Conservation (phyloP, 2,329 filamentous ascomycete genomes). For the Fusarium sp. region DNA sequence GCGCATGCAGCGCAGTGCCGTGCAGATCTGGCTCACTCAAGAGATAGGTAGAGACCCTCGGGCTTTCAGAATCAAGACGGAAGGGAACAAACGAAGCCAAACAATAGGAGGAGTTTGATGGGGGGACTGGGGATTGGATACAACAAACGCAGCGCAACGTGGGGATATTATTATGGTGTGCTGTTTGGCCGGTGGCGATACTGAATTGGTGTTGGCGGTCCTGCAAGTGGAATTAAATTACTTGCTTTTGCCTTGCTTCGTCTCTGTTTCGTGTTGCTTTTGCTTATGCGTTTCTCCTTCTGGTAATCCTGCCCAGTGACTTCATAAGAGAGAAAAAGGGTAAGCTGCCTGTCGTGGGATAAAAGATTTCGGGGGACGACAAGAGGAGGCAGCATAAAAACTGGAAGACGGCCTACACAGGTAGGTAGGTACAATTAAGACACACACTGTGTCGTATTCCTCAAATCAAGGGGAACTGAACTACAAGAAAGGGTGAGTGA, state of each 20-base stretch:
- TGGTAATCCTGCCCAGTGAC: constrained; percentile 30
- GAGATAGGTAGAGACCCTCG: constrained; percentile 10
- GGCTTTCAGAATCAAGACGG: constrained; percentile 20
- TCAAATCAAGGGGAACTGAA: constrained; percentile 23
- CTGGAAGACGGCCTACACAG: neutral
- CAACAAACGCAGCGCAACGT: constrained; percentile 26
- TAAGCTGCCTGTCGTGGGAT: constrained; percentile 18
- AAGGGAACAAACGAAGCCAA: constrained; percentile 43
- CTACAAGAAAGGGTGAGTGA: constrained; percentile 27
- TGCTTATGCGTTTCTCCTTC: constrained; percentile 30
- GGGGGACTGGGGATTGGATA: constrained; percentile 29
- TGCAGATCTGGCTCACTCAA: constrained; percentile 19
- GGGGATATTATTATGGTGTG: constrained; percentile 29
- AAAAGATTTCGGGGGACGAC: constrained; percentile 29
- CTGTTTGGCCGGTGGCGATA: constrained; percentile 29
- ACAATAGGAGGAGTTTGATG: constrained; percentile 37
- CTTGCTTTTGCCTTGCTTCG: constrained; percentile 32
- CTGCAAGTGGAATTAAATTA: constrained; percentile 29
- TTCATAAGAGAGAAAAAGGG: constrained; percentile 27
- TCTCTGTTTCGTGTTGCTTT: constrained; percentile 20
- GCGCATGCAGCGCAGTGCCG: neutral
- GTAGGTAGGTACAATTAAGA: constrained; percentile 10
- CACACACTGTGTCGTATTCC: constrained; percentile 35
- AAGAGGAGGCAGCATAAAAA: constrained; percentile 26
- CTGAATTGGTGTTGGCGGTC: constrained; percentile 26